Evolutionary conservation across 2,329 filamentous ascomycete genomes (phyloP).

Genomic region (Plenodomus lindquistii): DNA sequence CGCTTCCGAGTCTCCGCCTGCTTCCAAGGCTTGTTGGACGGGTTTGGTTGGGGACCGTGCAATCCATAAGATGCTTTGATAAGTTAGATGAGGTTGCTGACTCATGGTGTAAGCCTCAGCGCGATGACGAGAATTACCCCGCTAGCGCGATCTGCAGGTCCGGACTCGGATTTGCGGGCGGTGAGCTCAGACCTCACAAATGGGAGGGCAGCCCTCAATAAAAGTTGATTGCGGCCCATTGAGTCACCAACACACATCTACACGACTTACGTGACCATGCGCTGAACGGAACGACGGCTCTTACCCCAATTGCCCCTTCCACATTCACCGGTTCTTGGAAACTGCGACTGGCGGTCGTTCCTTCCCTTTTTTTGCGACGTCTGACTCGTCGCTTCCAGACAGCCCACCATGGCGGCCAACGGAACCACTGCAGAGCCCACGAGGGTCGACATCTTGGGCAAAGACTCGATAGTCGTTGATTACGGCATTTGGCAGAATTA

Average conservation of each 20-base stretch:
- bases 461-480: conserved; percentile 88
- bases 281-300: not conserved
- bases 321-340: not conserved
- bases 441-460: conserved; percentile 80
- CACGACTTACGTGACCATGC: conserved; percentile 2
- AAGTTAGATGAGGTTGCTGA: too few species aligned
- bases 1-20: too few species aligned
- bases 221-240: conserved; percentile 2
- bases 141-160: conserved; percentile 11
- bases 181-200: conserved; percentile 9
- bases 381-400: conserved; percentile 16
- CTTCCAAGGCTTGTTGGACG: too few species aligned
- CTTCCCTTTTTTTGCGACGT: conserved; percentile 8
- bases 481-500: conserved; percentile 86
- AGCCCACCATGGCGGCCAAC: conserved; percentile 37
- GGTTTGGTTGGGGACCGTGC: too few species aligned
- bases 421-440: conserved; percentile 49
- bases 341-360: conserved; percentile 2
- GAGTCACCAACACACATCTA: conserved; percentile 4
- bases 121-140: conserved; percentile 7
- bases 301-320: conserved; percentile 5
- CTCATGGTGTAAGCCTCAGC: too few species aligned
- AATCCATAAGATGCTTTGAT: too few species aligned
- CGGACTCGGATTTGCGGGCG: conserved; percentile 15
- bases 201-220: not conserved